These are phyloP conservation scores for Senna siamea DNA, from an alignment of 306 rosid species.

Conservation along the genomic window DNA sequence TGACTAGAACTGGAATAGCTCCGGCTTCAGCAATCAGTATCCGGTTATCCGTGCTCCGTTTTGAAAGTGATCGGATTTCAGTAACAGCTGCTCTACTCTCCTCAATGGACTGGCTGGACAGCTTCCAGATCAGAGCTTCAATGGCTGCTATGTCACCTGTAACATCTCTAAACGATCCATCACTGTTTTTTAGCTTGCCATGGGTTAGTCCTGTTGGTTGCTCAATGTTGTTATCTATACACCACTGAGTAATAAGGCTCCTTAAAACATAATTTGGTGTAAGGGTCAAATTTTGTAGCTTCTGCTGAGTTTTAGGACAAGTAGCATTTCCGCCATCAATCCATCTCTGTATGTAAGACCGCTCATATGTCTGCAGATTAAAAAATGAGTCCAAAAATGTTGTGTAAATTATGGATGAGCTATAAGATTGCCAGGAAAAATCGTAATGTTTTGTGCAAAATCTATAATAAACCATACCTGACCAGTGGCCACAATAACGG, in stretches of 20 bases:
- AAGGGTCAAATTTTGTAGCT: slow-evolving; percentile 76
- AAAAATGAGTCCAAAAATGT: neutral
- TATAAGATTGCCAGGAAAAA: slow-evolving; percentile 15
- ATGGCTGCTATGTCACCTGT: slow-evolving; percentile 84
- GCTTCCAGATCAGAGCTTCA: slow-evolving; percentile 71
- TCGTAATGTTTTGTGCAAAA: neutral
- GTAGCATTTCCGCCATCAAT: slow-evolving; percentile 83
- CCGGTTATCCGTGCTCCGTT: slow-evolving; percentile 91
- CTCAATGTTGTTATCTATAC: slow-evolving; percentile 72
- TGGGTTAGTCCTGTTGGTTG: slow-evolving; percentile 83
- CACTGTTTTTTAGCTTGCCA: slow-evolving; percentile 82
- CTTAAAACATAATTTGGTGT: slow-evolving; percentile 92
- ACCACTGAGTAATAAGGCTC: slow-evolving; percentile 92
- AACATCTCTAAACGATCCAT: slow-evolving; percentile 87
- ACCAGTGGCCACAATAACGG: slow-evolving; percentile 97
- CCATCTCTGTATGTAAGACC: slow-evolving; percentile 97
- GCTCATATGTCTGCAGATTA: slow-evolving; percentile 82
- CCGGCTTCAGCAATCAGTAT: slow-evolving; percentile 93
- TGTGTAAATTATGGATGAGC: neutral
- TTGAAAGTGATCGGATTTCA: slow-evolving; percentile 86
- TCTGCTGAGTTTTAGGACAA: slow-evolving; percentile 97
- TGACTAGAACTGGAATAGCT: slow-evolving; percentile 83
- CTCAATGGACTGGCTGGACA: slow-evolving; percentile 72
- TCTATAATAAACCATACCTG: slow-evolving; percentile 62
- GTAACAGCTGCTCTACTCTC: slow-evolving; percentile 75